These are phyloP conservation scores for Podospora pseudoanserina DNA, from an alignment of 495 filamentous ascomycete genomes.

Conservation along the genomic window DNA sequence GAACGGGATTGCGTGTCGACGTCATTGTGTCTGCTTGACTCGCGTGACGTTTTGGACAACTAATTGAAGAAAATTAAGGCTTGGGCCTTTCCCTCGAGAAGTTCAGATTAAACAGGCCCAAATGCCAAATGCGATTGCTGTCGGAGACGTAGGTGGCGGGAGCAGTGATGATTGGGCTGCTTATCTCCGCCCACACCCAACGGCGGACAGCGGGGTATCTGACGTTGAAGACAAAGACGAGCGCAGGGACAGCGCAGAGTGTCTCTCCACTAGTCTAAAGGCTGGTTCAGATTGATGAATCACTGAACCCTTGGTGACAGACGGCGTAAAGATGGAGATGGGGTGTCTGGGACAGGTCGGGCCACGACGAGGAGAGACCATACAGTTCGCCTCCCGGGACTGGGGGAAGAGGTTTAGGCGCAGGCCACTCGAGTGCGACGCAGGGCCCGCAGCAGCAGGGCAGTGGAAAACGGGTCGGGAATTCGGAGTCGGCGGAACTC, in stretches of 20 bases:
- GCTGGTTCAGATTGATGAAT: not conserved
- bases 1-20: slow-evolving; percentile 40
- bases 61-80: not conserved
- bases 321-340: not conserved
- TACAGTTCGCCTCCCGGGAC: not conserved
- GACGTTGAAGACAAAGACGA: slow-evolving; percentile 8
- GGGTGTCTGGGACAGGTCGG: not conserved
- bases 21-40: slow-evolving; percentile 40
- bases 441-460: not conserved
- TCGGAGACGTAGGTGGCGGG: not conserved
- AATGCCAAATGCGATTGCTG: not conserved
- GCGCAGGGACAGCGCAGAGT: not conserved
- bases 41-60: slow-evolving; percentile 8
- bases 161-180: not conserved
- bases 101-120: not conserved
- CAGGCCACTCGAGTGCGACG: not conserved
- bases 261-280: slow-evolving; percentile 2
- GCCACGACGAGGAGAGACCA: slow-evolving; percentile 4
- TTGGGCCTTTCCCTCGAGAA: not conserved
- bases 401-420: not conserved
- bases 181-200: slow-evolving; percentile 14
- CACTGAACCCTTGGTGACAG: not conserved
- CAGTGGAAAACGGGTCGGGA: not conserved
- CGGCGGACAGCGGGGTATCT: slow-evolving; percentile 7
- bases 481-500: not conserved